Conservation (phyloP, 2,329 filamentous ascomycete genomes). For the Botrytis cinerea region DNA sequence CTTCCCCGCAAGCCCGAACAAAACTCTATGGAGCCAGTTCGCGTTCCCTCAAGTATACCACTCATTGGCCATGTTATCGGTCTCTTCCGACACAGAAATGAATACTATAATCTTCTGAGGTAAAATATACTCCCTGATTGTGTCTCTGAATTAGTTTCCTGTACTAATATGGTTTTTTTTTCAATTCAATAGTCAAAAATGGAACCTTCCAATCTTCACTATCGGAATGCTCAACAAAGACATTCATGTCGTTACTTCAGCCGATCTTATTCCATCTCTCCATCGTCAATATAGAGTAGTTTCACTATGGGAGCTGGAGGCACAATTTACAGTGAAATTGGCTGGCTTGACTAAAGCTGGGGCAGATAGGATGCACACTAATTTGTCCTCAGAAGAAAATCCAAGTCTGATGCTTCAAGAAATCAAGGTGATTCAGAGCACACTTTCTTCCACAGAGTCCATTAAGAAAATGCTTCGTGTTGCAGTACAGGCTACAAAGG, state of each 20-base stretch:
- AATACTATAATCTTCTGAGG: slow-evolving; percentile 9
- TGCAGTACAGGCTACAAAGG: neutral
- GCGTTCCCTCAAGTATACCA: slow-evolving; percentile 5
- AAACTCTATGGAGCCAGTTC: neutral
- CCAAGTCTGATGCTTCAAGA: slow-evolving; percentile 14
- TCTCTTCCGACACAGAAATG: neutral
- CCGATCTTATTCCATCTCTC: slow-evolving; percentile 4
- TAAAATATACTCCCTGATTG: neutral
- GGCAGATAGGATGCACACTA: neutral
- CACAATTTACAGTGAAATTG: slow-evolving; percentile 2
- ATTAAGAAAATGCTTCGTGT: slow-evolving; percentile 9
- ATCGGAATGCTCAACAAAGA: neutral
- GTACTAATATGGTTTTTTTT: neutral
- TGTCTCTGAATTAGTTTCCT: no score
- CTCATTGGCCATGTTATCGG: slow-evolving; percentile 7
- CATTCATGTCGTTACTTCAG: slow-evolving; percentile 2
- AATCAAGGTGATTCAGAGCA: slow-evolving; percentile 8
- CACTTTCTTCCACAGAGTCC: neutral
- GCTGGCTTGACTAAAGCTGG: neutral
- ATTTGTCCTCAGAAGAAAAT: neutral
- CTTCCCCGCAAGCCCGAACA: neutral
- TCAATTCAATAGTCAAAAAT: slow-evolving; percentile 3
- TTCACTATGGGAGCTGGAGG: slow-evolving; percentile 20
- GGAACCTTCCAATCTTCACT: slow-evolving; percentile 10
- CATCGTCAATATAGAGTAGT: slow-evolving; percentile 10